Evolutionary conservation across 371 early-diverging fungal species (phyloP), one percentile per base, ranked within the genome.

Genomic region (Mortierella sp.): DNA sequence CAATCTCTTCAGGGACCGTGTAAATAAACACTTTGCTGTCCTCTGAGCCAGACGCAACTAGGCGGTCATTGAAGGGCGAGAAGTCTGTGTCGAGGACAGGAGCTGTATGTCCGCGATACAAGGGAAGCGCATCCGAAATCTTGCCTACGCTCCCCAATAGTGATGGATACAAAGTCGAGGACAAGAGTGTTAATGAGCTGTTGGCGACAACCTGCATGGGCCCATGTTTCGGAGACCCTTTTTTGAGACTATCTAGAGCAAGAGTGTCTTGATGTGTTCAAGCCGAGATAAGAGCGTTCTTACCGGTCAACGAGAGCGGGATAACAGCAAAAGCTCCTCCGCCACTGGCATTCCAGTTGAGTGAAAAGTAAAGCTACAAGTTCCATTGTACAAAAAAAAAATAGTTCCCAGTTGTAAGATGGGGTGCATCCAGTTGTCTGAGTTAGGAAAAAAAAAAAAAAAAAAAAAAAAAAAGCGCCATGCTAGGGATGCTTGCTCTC

Each of bases 261-360:
- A 37, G 37, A 37, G 37, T 37, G 9, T 9, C 3, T 3, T 9
- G 37, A 37, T 37, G 37, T 37, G 9, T 3, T 37, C 5, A 5
- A 5, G 37, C 26, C 43, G 66, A 37, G 37, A 9, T 37, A 37
- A 9, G 3, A 37, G 37, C 37, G 37, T 37, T 5, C 83, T 68
- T 86, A 86, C 97, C 98, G 19, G 86, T 84, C 70, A 85, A 81
- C 28, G 83, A 81, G 29, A 90, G 91, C 7, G 97, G 94, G 60
- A 97, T 86, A 11, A 98, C 96, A 67, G 94, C 92, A 85, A 98
- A 98, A 1, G 96, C 93, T 61, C 98, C 98, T 77, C 98, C 98
- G 64, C 98, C 98, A 37, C 92, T 91, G 19, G 95, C 88, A 70
- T 95, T 93, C 91, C 97, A 91, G 89, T 98, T 97, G 57, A 97